Base-by-base conservation (phyloP, 1,284 basidiomycete genomes). In the Trametes sp. region DNA sequence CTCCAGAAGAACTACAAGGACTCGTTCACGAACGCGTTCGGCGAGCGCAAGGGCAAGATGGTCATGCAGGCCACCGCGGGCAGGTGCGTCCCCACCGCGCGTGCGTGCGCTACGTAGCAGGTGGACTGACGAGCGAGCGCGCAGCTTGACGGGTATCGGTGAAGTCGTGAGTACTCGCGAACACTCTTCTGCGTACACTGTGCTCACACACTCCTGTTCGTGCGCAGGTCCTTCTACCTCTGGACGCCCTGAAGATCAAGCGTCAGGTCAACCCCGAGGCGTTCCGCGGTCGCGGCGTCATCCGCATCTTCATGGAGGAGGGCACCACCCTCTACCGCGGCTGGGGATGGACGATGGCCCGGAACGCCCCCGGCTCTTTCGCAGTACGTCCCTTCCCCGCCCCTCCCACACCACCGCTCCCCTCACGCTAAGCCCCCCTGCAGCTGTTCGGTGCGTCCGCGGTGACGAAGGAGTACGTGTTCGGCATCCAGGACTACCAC, bases 341-440 rank as follows among this genome's bases (percentile, higher is more conserved):
- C 42, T 98, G 96, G 94, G 97, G 96, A 59, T 98, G 97, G 97
- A 99, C 97, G 38, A 94, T 98, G 83, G 96, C 96, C 1, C 88
- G 97, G 61, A 99, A 99, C 75, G 97, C 97, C 1, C 97, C 97
- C 2, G 97, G 97, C 16, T 91, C 87, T 59, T 99, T 99, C 71
- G 95, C 97, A 58, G 94, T 95, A 73, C 65, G 92, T 82, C 53
- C 46, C 4, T 2, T 5, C 45, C 7, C 9, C 26, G 16, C 50
- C 10, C 44, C 1, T n/a, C 29, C 24, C 24, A 38, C 11, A 44
- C 28, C 21, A 52, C 21, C 36, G 53, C 58, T 41, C 51, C 52
- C 49, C 41, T 48, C 28, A 55, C 23, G 7, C 13, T 53, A 19
- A 46, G 14, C 48, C 13, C 35, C 9, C 26, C 26, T 26, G n/a